Evolutionary conservation across 495 filamentous ascomycete species (phyloP), one percentile per base, ranked within the genome.

Genomic region (Parathielavia appendiculata): DNA sequence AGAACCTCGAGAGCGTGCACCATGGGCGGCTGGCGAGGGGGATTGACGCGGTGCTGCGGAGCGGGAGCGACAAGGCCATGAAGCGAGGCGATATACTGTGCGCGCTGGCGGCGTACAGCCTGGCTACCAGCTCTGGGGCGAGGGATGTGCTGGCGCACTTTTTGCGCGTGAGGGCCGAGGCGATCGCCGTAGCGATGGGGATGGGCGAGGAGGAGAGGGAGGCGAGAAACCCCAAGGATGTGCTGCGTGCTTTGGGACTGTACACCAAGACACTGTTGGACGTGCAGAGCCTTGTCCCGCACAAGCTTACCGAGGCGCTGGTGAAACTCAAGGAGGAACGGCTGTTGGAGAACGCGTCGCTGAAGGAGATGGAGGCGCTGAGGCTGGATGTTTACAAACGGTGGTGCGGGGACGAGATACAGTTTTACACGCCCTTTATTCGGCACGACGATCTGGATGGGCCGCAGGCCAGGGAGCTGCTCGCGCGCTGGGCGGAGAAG

Each of bases 351-450:
- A 87, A 93, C 63, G 74, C 79, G 10, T 81, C 86, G 13, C 70
- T 97, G 13, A 75, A 75, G 34, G 72, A 66, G 0, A 59, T 93
- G 20, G 81, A 87, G 48, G 88, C 87, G 5, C 73, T 97, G 10
- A 81, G 88, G 38, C 72, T 98, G n/a, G 91, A 95, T 63, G 69
- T 93, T 36, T 83, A 92, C 61, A 85, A 83, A 52, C 79, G 81
- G 40, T 97, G 90, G 89, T 85, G 95, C 39, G 81, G 88, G 7
- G 83, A 90, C 13, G 90, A 95, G 51, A 87, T 97, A 34, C 81
- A 80, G 34, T 88, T 86, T 51, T 97, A 95, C 71, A 95, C 85
- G 0, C 95, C 93, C 0, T 96, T 90, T 75, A 88, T 96, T 48
- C 84, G 90, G 34, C 81, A 95, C 61, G 91, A 92, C 56, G 90